phyloP scores from a whole-genome alignment of 345 rosid genomes.

The Pistacia integerrima region DNA sequence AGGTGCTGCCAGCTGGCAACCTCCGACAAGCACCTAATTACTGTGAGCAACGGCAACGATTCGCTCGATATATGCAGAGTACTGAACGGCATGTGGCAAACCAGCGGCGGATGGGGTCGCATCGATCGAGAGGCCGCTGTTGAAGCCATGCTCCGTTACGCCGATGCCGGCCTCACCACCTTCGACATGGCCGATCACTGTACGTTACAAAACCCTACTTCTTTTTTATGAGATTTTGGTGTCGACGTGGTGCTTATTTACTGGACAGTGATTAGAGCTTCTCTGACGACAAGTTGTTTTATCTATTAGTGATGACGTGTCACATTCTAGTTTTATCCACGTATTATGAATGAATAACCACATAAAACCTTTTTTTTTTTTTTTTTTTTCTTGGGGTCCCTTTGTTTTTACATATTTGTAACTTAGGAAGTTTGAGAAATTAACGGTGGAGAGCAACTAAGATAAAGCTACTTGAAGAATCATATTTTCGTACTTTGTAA shows the following conservation, averaged over 20 bases:
- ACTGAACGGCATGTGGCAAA: slow-evolving; percentile 94
- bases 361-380: not conserved
- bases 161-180: slow-evolving; percentile 88
- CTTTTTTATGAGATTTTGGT: not conserved
- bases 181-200: slow-evolving; percentile 99
- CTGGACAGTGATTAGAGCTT: not conserved
- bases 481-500: not conserved
- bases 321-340: not conserved
- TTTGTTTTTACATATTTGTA: not conserved
- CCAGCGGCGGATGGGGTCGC: slow-evolving; percentile 89
- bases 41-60: slow-evolving; percentile 74
- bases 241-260: slow-evolving; percentile 19
- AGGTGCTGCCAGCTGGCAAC: slow-evolving; percentile 46
- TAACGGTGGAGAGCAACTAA: not conserved
- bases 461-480: not conserved
- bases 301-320: not conserved
- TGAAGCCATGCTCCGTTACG: slow-evolving; percentile 75
- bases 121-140: slow-evolving; percentile 82
- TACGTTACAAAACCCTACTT: slow-evolving; percentile 27
- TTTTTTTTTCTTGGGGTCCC: not conserved
- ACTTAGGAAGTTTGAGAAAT: not conserved
- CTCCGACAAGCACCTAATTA: slow-evolving; percentile 42
- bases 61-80: slow-evolving; percentile 84
- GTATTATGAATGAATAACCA: not conserved
- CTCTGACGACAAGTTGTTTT: not conserved